Base-by-base conservation (phyloP, 192 early-diverging fungal species). In the Coemansia sp. region DNA sequence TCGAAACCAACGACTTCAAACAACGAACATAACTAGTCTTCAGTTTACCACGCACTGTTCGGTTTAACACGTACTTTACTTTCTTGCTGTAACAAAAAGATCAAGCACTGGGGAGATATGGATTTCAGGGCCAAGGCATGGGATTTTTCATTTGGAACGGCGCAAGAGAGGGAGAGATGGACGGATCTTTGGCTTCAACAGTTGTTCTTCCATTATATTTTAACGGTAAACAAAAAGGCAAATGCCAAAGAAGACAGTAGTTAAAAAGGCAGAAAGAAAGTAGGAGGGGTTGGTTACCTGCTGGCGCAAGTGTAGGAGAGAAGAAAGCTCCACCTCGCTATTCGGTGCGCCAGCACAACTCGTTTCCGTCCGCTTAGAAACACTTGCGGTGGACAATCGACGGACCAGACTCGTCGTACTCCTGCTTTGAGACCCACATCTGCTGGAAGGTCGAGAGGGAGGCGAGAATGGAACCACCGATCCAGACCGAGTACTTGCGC, bases 401-500 rank as follows among this genome's bases (percentile, higher is more conserved):
- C 35, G 96, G 95, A 75, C 96, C 96, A 66, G 89, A 91, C 87
- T 98, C 96, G 87, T 96, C 94, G 88, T 97, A 97, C 87, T 98
- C 96, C 87, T 93, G 91, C 90, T 95, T 96, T 60, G 94, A 93
- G 84, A 96, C 92, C 95, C 95, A 98, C 95, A 96, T 94, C 83
- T 95, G 91, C 84, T 97, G 95, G 95, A 98, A 98, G 77, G 95
- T 96, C 51, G 95, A 95, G 63, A 97, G 91, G 38, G 96, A 97
- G 59, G 96, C 95, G 41, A 98, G 85, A 64, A 98, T 97, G 66
- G 95, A 96, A 60, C 96, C 96, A 87, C 96, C 96, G 76, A 98
- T 96, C 95, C 96, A 98, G 86, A 94, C 97, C 65, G 97, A 97
- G 92, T 96, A 97, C 87, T 97, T 98, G 82, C 97, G 89, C 85